A percentile compares a stretch with the other conserved stretches of the same genome.
These are phyloP conservation scores for Tricholoma terreum DNA, from an alignment of 768 basidiomycete species.

Conservation along the genomic window DNA sequence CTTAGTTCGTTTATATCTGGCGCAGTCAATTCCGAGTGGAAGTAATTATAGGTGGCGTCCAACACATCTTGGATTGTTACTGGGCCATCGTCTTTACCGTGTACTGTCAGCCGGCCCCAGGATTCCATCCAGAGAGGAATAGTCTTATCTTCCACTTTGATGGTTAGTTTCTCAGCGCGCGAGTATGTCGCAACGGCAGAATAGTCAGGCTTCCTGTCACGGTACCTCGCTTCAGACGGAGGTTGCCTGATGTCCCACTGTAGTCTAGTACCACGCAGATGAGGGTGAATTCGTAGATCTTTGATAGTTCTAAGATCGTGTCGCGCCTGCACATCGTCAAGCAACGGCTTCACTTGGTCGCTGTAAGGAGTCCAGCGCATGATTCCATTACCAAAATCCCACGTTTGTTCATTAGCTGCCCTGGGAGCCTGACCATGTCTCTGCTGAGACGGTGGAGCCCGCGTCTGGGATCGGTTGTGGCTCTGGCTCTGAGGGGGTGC, in stretches of 20 bases:
- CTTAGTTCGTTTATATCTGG: not conserved
- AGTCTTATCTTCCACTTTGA: no score
- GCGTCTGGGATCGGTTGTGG: no score
- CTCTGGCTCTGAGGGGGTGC: no score
- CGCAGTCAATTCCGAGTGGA: conserved; percentile 26
- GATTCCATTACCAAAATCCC: not conserved
- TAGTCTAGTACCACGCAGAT: not conserved
- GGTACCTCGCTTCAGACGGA: not conserved
- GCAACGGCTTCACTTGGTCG: not conserved
- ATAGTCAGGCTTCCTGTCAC: not conserved
- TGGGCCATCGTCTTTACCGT: not conserved
- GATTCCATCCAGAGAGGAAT: not conserved
- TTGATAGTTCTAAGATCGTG: not conserved
- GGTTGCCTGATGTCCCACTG: not conserved
- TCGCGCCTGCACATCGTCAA: not conserved
- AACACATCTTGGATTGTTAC: conserved; percentile 32
- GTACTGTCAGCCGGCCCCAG: conserved; percentile 3
- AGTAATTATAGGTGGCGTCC: conserved; percentile 32
- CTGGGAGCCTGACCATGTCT: no score
- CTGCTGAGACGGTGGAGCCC: no score
- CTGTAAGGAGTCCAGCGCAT: not conserved
- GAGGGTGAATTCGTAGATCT: not conserved
- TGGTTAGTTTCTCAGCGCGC: not conserved
- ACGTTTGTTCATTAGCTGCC: no score
- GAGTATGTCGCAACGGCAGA: not conserved